Conservation (phyloP, 129 eudicot genomes). For the Glebionis coronaria region DNA sequence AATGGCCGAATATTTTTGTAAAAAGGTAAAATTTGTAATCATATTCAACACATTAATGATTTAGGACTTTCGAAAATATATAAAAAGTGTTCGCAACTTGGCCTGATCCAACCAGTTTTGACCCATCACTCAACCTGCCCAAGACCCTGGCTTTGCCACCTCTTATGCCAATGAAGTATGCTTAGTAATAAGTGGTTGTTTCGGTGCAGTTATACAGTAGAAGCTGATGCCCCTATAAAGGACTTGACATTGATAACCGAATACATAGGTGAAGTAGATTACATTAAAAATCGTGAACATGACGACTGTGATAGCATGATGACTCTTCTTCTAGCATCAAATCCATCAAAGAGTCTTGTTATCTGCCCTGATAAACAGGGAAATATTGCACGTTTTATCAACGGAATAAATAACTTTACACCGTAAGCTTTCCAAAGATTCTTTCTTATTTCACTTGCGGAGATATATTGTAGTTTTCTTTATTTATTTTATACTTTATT, state of each 20-base stretch:
- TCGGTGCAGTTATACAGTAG: slow-evolving; percentile 65
- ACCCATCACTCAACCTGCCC: slow-evolving; percentile 8
- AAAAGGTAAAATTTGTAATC: no score
- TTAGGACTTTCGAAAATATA: neutral
- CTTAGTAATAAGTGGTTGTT: slow-evolving; percentile 9
- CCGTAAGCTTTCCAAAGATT: slow-evolving; percentile 45
- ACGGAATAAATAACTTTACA: slow-evolving; percentile 77
- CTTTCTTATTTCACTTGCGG: slow-evolving; percentile 7
- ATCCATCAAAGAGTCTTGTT: slow-evolving; percentile 69
- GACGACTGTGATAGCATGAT: slow-evolving; percentile 95
- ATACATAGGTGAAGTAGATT: slow-evolving; percentile 92
- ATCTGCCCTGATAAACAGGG: slow-evolving; percentile 91
- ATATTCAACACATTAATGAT: neutral
- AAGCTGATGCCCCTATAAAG: slow-evolving; percentile 81
- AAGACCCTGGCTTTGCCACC: slow-evolving; percentile 3
- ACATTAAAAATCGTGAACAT: slow-evolving; percentile 62
- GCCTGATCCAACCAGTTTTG: neutral
- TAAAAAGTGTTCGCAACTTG: neutral
- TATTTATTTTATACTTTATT: slow-evolving; percentile 13
- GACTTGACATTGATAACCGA: slow-evolving; percentile 68
- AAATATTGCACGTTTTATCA: slow-evolving; percentile 84
- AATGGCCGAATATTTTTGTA: neutral
- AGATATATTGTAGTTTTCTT: neutral
- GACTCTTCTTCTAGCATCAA: slow-evolving; percentile 78
- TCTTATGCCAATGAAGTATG: slow-evolving; percentile 7